Conservation (phyloP, 1,284 basidiomycete species). For the Austroboletus niveus region DNA sequence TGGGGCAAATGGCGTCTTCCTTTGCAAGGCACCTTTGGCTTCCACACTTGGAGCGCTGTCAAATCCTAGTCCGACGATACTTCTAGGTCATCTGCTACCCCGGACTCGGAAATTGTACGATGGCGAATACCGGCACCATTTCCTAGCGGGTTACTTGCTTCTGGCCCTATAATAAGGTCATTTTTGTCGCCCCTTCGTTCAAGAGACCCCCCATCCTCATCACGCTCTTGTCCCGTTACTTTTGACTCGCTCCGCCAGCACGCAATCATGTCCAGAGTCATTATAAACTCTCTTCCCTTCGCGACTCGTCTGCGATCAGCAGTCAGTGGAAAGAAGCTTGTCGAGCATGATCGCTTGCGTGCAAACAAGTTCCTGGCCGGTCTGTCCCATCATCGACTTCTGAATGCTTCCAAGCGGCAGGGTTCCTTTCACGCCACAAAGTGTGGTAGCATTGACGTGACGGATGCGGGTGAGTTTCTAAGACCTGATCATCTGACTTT, state of each 20-base stretch:
- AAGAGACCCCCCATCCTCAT: neutral
- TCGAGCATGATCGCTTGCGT: slow-evolving; percentile 51
- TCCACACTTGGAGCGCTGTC: neutral
- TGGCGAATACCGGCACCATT: neutral
- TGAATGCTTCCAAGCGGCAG: slow-evolving; percentile 2
- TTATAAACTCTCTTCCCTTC: slow-evolving; percentile 43
- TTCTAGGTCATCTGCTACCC: slow-evolving; percentile 1
- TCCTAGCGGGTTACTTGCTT: neutral
- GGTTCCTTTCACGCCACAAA: neutral
- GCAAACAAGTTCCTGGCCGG: slow-evolving; percentile 52
- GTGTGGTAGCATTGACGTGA: slow-evolving; percentile 47
- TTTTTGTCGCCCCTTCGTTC: neutral
- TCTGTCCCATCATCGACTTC: slow-evolving; percentile 51
- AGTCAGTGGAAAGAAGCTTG: slow-evolving; percentile 44
- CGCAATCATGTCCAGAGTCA: slow-evolving; percentile 24
- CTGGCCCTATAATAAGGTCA: slow-evolving; percentile 20
- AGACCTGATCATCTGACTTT: neutral
- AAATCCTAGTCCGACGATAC: neutral
- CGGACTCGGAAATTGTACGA: neutral
- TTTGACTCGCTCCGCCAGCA: neutral
- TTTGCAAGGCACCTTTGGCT: neutral
- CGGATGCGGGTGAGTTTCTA: slow-evolving; percentile 44
- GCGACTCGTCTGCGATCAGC: slow-evolving; percentile 36
- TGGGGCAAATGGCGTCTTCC: neutral
- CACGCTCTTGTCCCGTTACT: neutral